Conservation (phyloP, 2,329 filamentous ascomycete species). For the Penicillium decumbens region DNA sequence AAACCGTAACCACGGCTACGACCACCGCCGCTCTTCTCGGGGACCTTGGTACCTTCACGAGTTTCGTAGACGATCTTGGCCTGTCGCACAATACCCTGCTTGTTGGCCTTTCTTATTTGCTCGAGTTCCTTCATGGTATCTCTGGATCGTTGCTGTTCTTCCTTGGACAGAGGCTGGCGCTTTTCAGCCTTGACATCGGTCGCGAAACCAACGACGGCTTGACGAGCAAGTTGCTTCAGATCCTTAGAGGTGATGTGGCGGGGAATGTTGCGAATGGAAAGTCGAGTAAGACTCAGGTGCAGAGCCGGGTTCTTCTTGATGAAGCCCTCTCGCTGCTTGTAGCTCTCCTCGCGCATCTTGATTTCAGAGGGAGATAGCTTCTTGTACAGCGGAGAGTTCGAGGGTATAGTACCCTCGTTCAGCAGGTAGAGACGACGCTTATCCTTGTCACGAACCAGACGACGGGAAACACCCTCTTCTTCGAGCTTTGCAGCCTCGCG, state of each 20-base stretch:
- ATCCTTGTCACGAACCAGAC: slow-evolving; percentile 70
- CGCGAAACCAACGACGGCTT: slow-evolving; percentile 92
- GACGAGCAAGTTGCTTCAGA: slow-evolving; percentile 81
- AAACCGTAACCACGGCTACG: slow-evolving; percentile 93
- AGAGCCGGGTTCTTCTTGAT: slow-evolving; percentile 87
- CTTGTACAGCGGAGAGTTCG: slow-evolving; percentile 71
- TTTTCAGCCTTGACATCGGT: slow-evolving; percentile 76
- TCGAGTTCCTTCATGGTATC: slow-evolving; percentile 78
- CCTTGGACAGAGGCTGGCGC: slow-evolving; percentile 76
- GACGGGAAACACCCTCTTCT: slow-evolving; percentile 59
- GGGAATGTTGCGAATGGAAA: slow-evolving; percentile 88
- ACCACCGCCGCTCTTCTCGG: slow-evolving; percentile 70
- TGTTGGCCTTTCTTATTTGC: slow-evolving; percentile 69
- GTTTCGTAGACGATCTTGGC: slow-evolving; percentile 94
- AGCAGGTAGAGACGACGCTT: slow-evolving; percentile 87
- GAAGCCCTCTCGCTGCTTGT: slow-evolving; percentile 79
- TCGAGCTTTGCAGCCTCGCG: slow-evolving; percentile 72
- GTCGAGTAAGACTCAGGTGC: slow-evolving; percentile 80
- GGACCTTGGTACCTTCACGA: slow-evolving; percentile 75
- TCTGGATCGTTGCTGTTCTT: slow-evolving; percentile 76
- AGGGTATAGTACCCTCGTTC: slow-evolving; percentile 74
- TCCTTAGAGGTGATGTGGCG: slow-evolving; percentile 77
- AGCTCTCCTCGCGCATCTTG: slow-evolving; percentile 81
- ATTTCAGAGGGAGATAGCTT: slow-evolving; percentile 73
- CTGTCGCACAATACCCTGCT: slow-evolving; percentile 83